These are phyloP conservation scores for Chalaropsis thielavioides DNA, from an alignment of 2,329 filamentous ascomycete species.

Conservation along the genomic window DNA sequence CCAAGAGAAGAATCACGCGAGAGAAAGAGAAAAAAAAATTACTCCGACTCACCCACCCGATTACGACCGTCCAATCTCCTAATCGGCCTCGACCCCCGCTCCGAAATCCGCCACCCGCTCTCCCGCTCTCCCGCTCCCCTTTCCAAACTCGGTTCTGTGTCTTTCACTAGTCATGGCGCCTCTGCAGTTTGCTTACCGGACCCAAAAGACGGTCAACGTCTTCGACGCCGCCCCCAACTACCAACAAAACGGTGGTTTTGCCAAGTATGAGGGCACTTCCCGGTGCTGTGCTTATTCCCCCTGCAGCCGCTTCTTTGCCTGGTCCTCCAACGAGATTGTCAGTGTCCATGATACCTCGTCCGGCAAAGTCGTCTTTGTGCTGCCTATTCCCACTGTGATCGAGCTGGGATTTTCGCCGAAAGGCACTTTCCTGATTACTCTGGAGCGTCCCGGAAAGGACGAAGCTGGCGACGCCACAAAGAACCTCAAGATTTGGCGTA, in stretches of 20 bases:
- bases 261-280: conserved; percentile 80
- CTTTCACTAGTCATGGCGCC: conserved; percentile 92
- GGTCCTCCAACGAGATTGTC: conserved; percentile 78
- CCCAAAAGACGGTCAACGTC: conserved; percentile 89
- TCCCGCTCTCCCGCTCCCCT: neutral
- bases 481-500: conserved; percentile 95
- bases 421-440: conserved; percentile 88
- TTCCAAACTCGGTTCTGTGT: conserved; percentile 41
- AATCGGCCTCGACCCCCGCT: neutral
- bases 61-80: neutral
- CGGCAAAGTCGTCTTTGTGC: conserved; percentile 57
- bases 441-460: conserved; percentile 87
- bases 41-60: neutral
- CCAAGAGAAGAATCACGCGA: neutral
- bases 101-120: neutral
- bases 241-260: conserved; percentile 67
- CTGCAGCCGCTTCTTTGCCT: conserved; percentile 86
- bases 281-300: conserved; percentile 92
- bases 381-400: conserved; percentile 73
- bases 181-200: conserved; percentile 93
- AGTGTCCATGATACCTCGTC: conserved; percentile 67
- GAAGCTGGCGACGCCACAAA: conserved; percentile 33
- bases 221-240: conserved; percentile 86
- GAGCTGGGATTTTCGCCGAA: conserved; percentile 88
- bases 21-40: conserved; percentile 6